Conservation (phyloP, 2,329 filamentous ascomycete species). For the Microdochium trichocladiopsis region DNA sequence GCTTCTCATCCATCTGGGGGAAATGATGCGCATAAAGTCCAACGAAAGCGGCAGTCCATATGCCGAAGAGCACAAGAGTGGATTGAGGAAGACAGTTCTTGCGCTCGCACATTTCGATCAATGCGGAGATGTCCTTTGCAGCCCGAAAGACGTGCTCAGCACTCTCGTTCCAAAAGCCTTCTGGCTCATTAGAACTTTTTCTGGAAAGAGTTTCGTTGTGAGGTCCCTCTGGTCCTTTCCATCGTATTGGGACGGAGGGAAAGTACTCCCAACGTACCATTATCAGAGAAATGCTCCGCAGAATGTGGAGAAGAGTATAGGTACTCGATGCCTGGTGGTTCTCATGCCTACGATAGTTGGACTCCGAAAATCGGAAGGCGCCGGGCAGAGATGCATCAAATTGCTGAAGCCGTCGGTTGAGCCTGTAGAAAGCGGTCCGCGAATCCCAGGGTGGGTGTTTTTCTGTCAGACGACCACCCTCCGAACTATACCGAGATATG, state of each 20-base stretch:
- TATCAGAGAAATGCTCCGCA: constrained; percentile 58
- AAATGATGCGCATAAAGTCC: constrained; percentile 62
- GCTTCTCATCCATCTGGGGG: constrained; percentile 57
- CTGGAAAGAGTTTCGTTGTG: constrained; percentile 48
- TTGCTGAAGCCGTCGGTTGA: constrained; percentile 41
- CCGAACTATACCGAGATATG: constrained; percentile 48
- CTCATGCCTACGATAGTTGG: constrained; percentile 61
- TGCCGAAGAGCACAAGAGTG: constrained; percentile 58
- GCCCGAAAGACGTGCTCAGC: constrained; percentile 57
- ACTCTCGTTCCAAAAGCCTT: constrained; percentile 55
- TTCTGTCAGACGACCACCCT: constrained; percentile 44
- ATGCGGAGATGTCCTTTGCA: constrained; percentile 54
- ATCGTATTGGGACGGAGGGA: constrained; percentile 55
- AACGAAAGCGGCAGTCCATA: constrained; percentile 60
- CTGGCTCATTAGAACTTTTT: constrained; percentile 35
- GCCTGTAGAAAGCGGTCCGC: constrained; percentile 43
- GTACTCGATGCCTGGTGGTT: constrained; percentile 55
- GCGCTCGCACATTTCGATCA: constrained; percentile 55
- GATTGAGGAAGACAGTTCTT: constrained; percentile 59
- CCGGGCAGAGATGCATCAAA: constrained; percentile 49
- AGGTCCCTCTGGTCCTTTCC: constrained; percentile 41
- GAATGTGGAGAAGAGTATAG: constrained; percentile 61
- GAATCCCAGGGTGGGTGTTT: constrained; percentile 51
- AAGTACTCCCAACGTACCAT: constrained; percentile 64
- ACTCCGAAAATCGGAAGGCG: constrained; percentile 48